Evolutionary conservation across 2,329 filamentous ascomycete species (phyloP), one percentile per base, ranked within the genome.

Genomic region (Hypoxylon sp.): DNA sequence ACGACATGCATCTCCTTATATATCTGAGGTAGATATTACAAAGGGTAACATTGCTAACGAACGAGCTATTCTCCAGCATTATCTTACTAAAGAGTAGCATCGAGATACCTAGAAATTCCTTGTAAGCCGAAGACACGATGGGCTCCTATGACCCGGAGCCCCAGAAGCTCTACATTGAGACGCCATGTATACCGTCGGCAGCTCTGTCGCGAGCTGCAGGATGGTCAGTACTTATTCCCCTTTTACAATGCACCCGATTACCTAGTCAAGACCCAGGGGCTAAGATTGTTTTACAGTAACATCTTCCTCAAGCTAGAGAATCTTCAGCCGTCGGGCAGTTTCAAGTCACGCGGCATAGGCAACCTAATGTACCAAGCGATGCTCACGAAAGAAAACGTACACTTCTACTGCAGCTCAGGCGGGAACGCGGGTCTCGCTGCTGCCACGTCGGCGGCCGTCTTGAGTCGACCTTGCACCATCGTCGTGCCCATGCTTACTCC

Each of bases 401-500:
- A 91, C 80, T 94, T 95, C 83, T 95, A 92, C 80, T 90, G 86
- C 73, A 91, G 89, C 11, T 91, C 88, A 2, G 92, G 91, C 61
- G 93, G 93, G 59, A 97, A 97, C 74, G 93, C 93, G 1, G 93
- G 93, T 1, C 86, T 97, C 3, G 93, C 92, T 1, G 92, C 91
- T 71, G 91, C 92, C 15, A 89, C 87, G 49, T 90, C 92, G 1
- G 90, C 92, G 11, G 80, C 81, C 22, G 81, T 85, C 2, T 83
- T 95, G 6, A 79, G 82, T 5, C 84, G 86, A 37, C 88, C 87
- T 1, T 89, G 87, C 74, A 94, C 92, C 4, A 90, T 97, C 64
- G 90, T 93, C 28, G 87, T 95, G 1, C 91, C 93, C 0, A 74
- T 81, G 7, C 81, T 80, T 6, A 91, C 91, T 0, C 87, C 89